Conservation (phyloP, 352 stramenopile species). For the Phytophthora sp. region DNA sequence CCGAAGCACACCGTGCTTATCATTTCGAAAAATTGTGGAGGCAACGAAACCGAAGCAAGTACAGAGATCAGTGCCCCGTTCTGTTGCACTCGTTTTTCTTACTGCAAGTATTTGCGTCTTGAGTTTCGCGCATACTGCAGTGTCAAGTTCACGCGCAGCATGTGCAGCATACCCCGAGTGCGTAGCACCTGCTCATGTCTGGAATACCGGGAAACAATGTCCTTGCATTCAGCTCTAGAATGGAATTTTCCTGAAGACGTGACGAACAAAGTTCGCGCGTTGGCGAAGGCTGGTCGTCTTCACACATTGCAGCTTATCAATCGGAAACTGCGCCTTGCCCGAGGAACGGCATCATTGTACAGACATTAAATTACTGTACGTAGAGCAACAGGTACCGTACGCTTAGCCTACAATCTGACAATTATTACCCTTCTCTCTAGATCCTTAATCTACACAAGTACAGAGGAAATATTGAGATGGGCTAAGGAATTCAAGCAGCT, state of each 20-base stretch:
- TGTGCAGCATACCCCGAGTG: slow-evolving; percentile 31
- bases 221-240: slow-evolving; percentile 31
- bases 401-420: no score
- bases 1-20: no score
- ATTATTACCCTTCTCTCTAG: no score
- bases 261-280: slow-evolving; percentile 10
- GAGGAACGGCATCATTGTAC: slow-evolving; percentile 24
- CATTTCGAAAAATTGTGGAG: neutral
- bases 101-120: neutral
- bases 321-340: slow-evolving; percentile 20
- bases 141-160: slow-evolving; percentile 1
- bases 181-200: slow-evolving; percentile 19
- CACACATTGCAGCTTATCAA: slow-evolving; percentile 34
- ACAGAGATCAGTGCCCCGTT: slow-evolving; percentile 14
- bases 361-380: slow-evolving; percentile 17
- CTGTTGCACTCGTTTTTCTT: slow-evolving; percentile 11
- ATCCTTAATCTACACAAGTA: slow-evolving; percentile 27
- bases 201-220: slow-evolving; percentile 9
- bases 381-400: no score
- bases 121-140: slow-evolving; percentile 6
- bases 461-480: slow-evolving; percentile 17
- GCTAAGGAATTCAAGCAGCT: slow-evolving; percentile 19
- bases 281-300: slow-evolving; percentile 22
- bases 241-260: slow-evolving; percentile 32
- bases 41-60: neutral